Percentiles rank a stretch among this genome's conserved stretches.
phyloP scores from a whole-genome alignment of 352 stramenopile species.

The Achlya hypogyna region DNA sequence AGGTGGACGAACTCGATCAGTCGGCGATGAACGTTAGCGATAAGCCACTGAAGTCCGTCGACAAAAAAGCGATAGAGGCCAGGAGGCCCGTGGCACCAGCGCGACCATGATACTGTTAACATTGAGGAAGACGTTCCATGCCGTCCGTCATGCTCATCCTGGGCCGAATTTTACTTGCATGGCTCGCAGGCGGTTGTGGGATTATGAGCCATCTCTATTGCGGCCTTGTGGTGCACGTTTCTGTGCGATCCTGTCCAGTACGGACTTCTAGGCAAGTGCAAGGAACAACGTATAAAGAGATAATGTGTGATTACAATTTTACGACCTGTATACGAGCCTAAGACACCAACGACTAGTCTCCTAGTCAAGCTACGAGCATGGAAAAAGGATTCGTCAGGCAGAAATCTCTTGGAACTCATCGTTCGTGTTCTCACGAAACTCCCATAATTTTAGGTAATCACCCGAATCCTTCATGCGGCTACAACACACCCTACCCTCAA shows the following conservation, averaged over 20 bases:
- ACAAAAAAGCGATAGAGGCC: slow-evolving; percentile 12
- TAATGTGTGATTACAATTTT: no score
- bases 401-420: slow-evolving; percentile 23
- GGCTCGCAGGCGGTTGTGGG: no score
- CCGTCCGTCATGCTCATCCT: background rate
- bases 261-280: no score
- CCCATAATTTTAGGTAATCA: slow-evolving; percentile 20
- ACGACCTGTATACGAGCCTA: no score
- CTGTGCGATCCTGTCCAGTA: no score
- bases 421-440: slow-evolving; percentile 14
- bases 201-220: no score
- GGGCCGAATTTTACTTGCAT: no score
- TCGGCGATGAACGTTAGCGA: background rate
- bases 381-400: slow-evolving; percentile 19
- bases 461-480: slow-evolving; percentile 13
- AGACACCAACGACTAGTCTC: no score
- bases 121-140: no score
- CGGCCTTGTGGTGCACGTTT: no score
- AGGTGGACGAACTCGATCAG: slow-evolving; percentile 15
- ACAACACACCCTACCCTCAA: background rate
- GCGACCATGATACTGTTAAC: slow-evolving; percentile 3
- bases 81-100: slow-evolving; percentile 1
- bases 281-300: no score
- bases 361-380: background rate
- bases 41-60: background rate